Evolutionary conservation across 164 flowering plant species (phyloP).

Genomic region (Sedum album): DNA sequence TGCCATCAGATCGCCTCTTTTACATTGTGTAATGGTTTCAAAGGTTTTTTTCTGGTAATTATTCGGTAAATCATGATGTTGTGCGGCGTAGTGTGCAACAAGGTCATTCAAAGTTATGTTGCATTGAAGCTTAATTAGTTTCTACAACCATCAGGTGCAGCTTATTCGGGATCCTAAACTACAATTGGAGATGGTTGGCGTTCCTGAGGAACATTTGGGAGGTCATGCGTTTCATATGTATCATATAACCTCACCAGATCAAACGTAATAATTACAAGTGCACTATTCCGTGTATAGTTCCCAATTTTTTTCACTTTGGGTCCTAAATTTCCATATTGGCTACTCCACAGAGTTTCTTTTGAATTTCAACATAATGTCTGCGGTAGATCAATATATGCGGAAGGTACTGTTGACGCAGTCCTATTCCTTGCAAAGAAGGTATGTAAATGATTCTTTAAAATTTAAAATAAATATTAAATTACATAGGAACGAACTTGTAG

Average conservation of each 20-base stretch:
- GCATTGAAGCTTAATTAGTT: neutral
- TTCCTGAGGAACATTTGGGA: constrained; percentile 71
- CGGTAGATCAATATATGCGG: constrained; percentile 92
- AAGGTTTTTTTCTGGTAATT: neutral
- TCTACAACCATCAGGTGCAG: constrained; percentile 38
- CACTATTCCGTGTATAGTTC: neutral
- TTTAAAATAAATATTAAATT: too few relatives aligned
- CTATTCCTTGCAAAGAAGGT: constrained; percentile 87
- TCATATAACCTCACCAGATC: constrained; percentile 76
- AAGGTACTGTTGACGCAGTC: constrained; percentile 87
- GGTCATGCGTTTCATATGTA: constrained; percentile 97
- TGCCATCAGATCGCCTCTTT: constrained; percentile 5
- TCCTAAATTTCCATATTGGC: neutral
- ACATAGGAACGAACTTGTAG: neutral
- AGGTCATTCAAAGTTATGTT: neutral
- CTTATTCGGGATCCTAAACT: constrained; percentile 62
- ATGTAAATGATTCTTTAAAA: neutral
- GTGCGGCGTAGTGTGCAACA: neutral
- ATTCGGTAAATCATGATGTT: neutral
- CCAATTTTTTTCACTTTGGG: neutral
- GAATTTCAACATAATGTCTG: constrained; percentile 98
- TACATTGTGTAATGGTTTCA: neutral
- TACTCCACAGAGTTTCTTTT: constrained; percentile 62
- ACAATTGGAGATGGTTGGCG: constrained; percentile 87
- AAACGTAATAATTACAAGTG: constrained; percentile 34